Base-by-base conservation (phyloP, 495 filamentous ascomycete genomes). In the Annulohypoxylon nitens region DNA sequence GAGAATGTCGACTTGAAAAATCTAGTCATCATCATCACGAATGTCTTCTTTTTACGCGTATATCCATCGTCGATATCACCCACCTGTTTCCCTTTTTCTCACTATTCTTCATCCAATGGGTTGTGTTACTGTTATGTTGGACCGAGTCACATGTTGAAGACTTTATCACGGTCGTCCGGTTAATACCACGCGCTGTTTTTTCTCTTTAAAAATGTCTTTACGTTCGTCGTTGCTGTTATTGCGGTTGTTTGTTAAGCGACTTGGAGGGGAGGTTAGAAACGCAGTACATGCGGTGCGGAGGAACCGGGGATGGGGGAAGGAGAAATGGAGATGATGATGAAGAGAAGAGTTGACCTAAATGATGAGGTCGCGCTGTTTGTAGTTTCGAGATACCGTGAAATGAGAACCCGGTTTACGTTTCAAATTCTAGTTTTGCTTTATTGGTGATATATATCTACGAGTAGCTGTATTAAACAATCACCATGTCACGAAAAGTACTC, bases 151-250 rank as follows among this genome's bases (percentile, higher is more conserved):
- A 39, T 39, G 57, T n/a, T 18, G 30, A 18, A 12, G 18, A 26
- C 5, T 12, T 12, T 26, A 30, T 30, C 30, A 30, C 30, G 54
- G 64, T 59, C 23, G 20, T 64, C 59, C 37, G 54, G 23, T 64
- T 54, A 61, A 74, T 74, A 74, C 71, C 71, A 69, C 50, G 16
- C 45, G 8, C n/a, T 55, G 6, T 39, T 14, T 37, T 37, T 26
- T 59, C 23, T 71, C 33, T 37, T 71, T n/a, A 43, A 43, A 43
- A 5, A n/a, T 14, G 14, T 4, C 12, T 67, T 50, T 47, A 57
- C 11, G 30, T 23, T 57, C 11, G 36, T 39, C 14, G 12, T 11
- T 43, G 39, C 14, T 43, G 39, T 43, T 43, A 43, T 14, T 14
- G 39, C 39, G 12, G 11, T 43, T 43, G 39, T 43, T 14, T 14